Base-by-base conservation (phyloP, 768 basidiomycete genomes). In the Suillus subaureus region DNA sequence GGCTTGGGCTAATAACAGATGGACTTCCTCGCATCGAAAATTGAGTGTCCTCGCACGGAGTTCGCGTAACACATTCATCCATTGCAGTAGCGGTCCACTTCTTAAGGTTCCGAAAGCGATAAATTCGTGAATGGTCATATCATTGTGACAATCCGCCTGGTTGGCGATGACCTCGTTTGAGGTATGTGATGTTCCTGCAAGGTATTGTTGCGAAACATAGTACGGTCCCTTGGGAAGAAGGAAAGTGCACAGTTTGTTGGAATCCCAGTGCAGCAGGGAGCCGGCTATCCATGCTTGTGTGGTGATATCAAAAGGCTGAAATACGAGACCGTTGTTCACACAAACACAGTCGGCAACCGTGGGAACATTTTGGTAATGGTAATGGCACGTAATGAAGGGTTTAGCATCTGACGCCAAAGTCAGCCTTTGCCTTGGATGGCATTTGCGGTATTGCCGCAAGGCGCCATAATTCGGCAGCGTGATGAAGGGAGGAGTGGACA, bases 61-160 rank as follows among this genome's bases (percentile, higher is more conserved):
- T 66, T 83, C 83, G 16, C 81, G 78, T 26, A 78, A 64, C 49
- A 87, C 81, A 67, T 87, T 87, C 45, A 80, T 70, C 85, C 84
- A 86, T 61, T 87, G 85, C 0, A 87, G 66, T 3, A 68, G 70
- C 1, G 74, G 65, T 0, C 85, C 85, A 39, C 80, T 77, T 4
- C 87, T 82, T 47, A 87, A 66, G 54, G 76, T 73, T 13, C 78
- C 80, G 60, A 84, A 87, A 0, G 81, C 76, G 15, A 80, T 73
- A 42, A 75, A 81, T 63, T 87, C 85, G 43, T 87, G 84, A 3
- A 83, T 64, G 8, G 67, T 76, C 26, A 87, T 71, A 6, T 80
- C 73, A 26, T 62, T 55, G 5, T 80, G 81, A 63, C 84, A 85
- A 11, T 77, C 70, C 0, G 67, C 67, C 64, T 87, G 86, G 16